phyloP scores from a whole-genome alignment of 495 filamentous ascomycete species.

The Penicillium maclennaniae region DNA sequence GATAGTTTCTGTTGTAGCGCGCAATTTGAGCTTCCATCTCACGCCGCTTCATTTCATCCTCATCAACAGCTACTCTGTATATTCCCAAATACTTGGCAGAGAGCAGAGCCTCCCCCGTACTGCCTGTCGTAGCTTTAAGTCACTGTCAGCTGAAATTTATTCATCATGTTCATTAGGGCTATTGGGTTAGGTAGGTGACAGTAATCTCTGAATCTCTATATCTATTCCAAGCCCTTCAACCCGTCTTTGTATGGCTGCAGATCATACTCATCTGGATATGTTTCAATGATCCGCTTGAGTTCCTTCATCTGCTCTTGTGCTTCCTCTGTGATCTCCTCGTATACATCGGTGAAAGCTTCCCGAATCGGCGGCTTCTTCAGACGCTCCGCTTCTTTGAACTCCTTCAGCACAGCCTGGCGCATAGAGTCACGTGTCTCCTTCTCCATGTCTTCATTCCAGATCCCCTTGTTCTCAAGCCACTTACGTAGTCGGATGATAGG shows the following conservation, averaged over 20 bases:
- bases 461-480: conserved; percentile 75
- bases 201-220: neutral
- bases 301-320: conserved; percentile 72
- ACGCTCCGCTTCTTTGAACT: conserved; percentile 82
- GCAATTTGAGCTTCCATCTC: too few species aligned
- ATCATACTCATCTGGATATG: conserved; percentile 94
- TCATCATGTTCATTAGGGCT: neutral
- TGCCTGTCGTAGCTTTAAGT: too few species aligned
- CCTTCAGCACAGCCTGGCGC: conserved; percentile 72
- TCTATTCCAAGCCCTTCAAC: conserved; percentile 54
- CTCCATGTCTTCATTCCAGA: conserved; percentile 84
- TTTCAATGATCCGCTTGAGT: conserved; percentile 70
- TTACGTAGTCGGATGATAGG: conserved; percentile 88
- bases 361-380: conserved; percentile 82
- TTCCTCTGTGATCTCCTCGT: conserved; percentile 83
- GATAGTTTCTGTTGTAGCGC: too few species aligned
- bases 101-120: too few species aligned
- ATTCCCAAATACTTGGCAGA: too few species aligned
- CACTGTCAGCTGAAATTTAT: too few species aligned
- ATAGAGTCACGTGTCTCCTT: conserved; percentile 63
- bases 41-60: too few species aligned
- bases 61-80: too few species aligned
- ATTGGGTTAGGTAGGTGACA: neutral
- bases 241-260: conserved; percentile 73
- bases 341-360: conserved; percentile 80